Evolutionary conservation across 176 grass and related monocot species (phyloP).

Genomic region (Oryza nivara): DNA sequence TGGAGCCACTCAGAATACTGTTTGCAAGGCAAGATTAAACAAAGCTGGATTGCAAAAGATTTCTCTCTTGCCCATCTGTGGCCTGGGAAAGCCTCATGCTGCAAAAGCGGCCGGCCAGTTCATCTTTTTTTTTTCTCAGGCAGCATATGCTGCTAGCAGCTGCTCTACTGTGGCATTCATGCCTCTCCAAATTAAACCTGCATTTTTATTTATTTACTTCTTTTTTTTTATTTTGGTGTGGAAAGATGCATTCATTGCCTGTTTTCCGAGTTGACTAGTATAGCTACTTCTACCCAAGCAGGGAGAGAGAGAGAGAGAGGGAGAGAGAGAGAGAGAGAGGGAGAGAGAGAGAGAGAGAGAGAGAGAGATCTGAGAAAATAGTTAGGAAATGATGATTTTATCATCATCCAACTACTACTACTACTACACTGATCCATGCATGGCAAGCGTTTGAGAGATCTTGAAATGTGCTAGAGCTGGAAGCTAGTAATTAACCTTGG

Average conservation of each 20-base stretch:
- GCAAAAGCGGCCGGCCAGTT: slow-evolving; percentile 36
- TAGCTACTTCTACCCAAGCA: background rate
- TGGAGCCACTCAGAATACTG: slow-evolving; percentile 54
- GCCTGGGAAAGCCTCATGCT: slow-evolving; percentile 35
- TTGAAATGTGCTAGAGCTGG: slow-evolving; percentile 13
- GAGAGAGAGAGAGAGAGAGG: background rate
- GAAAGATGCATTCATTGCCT: slow-evolving; percentile 25
- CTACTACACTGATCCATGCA: background rate
- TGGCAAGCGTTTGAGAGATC: slow-evolving; percentile 16
- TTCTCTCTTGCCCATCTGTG: slow-evolving; percentile 51
- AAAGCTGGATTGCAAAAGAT: slow-evolving; percentile 60
- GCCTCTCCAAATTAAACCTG: slow-evolving; percentile 14
- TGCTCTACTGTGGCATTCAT: slow-evolving; percentile 47
- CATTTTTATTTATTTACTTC: background rate
- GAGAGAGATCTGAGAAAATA: slow-evolving; percentile 22
- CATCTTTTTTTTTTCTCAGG: slow-evolving; percentile 47
- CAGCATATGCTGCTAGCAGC: slow-evolving; percentile 32
- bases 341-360: background rate
- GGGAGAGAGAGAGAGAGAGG: background rate
- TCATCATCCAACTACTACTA: background rate
- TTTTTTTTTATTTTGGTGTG: background rate
- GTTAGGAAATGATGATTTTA: slow-evolving; percentile 21
- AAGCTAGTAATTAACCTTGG: slow-evolving; percentile 1
- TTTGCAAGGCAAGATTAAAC: slow-evolving; percentile 66
- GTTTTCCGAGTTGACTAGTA: slow-evolving; percentile 8